Percentiles rank a stretch among this genome's conserved stretches.
Conservation (phyloP, 2,329 filamentous ascomycete species). For the Fonsecaea multimorphosa region DNA sequence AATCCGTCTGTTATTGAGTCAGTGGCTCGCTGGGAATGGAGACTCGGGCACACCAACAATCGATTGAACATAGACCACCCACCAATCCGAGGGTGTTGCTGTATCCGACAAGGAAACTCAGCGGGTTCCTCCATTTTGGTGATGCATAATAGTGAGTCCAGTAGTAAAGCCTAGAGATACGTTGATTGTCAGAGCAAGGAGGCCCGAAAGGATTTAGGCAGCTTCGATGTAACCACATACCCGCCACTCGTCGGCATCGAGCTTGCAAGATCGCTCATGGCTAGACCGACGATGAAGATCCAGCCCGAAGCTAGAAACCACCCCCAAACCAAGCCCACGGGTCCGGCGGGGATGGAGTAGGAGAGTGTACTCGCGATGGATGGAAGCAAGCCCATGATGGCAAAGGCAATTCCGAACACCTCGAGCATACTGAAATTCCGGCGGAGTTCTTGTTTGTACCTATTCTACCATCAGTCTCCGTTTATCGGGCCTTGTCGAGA, state of each 20-base stretch:
- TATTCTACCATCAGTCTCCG: conserved; percentile 1
- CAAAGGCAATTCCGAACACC: conserved; percentile 65
- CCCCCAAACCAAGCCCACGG: conserved; percentile 66
- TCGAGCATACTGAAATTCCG: conserved; percentile 68
- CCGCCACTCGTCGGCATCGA: conserved; percentile 65
- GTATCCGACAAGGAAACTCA: conserved; percentile 67
- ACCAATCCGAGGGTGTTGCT: conserved; percentile 66
- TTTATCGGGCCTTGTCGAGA: background rate
- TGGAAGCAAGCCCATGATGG: conserved; percentile 66
- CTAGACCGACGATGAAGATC: conserved; percentile 65
- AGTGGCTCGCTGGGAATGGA: conserved; percentile 27
- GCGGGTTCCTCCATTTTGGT: conserved; percentile 60
- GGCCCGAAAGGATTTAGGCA: background rate
- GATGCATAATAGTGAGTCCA: conserved; percentile 66
- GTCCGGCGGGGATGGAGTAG: conserved; percentile 65
- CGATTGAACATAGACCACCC: conserved; percentile 67
- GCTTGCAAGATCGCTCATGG: conserved; percentile 58
- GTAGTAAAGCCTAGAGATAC: conserved; percentile 56
- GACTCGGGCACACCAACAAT: conserved; percentile 49
- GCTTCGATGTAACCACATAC: background rate
- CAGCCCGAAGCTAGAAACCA: conserved; percentile 65
- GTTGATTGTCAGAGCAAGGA: background rate
- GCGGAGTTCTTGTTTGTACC: conserved; percentile 66
- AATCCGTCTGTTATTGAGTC: conserved; percentile 50
- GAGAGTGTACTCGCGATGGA: conserved; percentile 66